These are phyloP conservation scores for Remersonia thermophila DNA, from an alignment of 2,329 filamentous ascomycete species.

Conservation along the genomic window DNA sequence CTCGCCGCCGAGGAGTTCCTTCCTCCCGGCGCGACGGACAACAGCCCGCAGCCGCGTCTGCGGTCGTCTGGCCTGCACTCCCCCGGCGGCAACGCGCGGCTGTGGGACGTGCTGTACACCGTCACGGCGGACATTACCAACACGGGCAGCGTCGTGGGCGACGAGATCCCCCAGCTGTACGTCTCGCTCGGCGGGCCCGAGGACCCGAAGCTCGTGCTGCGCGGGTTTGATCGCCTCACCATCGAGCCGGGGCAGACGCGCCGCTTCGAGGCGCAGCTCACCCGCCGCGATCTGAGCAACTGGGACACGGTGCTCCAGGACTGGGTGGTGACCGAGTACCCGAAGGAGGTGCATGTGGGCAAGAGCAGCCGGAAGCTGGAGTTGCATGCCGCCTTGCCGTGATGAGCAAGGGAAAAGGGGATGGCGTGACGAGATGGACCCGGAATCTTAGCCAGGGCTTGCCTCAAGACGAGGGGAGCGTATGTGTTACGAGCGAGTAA, in stretches of 20 bases:
- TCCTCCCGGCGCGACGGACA: slow-evolving; percentile 45
- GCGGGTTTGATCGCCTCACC: slow-evolving; percentile 65
- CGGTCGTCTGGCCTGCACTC: slow-evolving; percentile 32
- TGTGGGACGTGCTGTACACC: slow-evolving; percentile 59
- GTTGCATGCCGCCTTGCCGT: slow-evolving; percentile 5
- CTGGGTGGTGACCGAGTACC: slow-evolving; percentile 52
- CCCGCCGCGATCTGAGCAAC: slow-evolving; percentile 71
- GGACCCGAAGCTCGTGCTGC: slow-evolving; percentile 55
- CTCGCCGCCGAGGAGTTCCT: slow-evolving; percentile 43
- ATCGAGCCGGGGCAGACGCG: slow-evolving; percentile 57
- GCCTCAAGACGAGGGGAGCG: too few species aligned
- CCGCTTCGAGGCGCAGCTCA: slow-evolving; percentile 57
- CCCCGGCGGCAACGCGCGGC: slow-evolving; percentile 49
- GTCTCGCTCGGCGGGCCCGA: slow-evolving; percentile 66
- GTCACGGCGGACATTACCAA: slow-evolving; percentile 60
- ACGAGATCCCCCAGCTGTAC: slow-evolving; percentile 69
- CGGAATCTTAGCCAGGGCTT: too few species aligned
- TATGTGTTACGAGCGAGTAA: too few species aligned
- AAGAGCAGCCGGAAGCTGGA: slow-evolving; percentile 43
- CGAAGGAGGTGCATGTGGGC: slow-evolving; percentile 44
- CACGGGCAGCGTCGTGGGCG: slow-evolving; percentile 50
- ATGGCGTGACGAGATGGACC: background rate
- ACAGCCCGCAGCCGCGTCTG: slow-evolving; percentile 42
- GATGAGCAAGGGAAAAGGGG: background rate
- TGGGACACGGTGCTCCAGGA: slow-evolving; percentile 75